A percentile compares a stretch with the other conserved stretches of the same genome.
Evolutionary conservation across 2,329 filamentous ascomycete genomes (phyloP).

Genomic region (Alternaria sp.): DNA sequence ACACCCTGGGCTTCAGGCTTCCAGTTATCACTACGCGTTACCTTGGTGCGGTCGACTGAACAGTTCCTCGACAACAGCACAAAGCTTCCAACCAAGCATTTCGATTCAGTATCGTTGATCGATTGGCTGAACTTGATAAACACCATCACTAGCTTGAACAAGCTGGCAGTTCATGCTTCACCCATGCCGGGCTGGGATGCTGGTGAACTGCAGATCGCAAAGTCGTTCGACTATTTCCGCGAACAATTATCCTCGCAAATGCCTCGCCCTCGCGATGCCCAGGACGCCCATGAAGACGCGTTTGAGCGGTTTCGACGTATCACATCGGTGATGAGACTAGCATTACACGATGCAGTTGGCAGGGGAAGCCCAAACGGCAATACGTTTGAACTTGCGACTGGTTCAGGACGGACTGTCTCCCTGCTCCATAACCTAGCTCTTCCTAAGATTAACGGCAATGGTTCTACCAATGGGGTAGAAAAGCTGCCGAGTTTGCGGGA

Average conservation of each 20-base stretch:
- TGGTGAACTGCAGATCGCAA: slow-evolving; percentile 41
- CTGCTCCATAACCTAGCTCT: slow-evolving; percentile 44
- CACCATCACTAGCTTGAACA: slow-evolving; percentile 41
- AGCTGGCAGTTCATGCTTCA: slow-evolving; percentile 39
- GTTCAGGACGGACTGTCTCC: slow-evolving; percentile 44
- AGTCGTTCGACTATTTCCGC: slow-evolving; percentile 45
- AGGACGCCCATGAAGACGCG: slow-evolving; percentile 37
- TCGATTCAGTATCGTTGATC: slow-evolving; percentile 40
- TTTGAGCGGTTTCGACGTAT: slow-evolving; percentile 48
- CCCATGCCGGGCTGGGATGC: slow-evolving; percentile 47
- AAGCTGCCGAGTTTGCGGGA: slow-evolving; percentile 41
- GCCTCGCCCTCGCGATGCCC: slow-evolving; percentile 36
- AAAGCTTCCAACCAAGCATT: slow-evolving; percentile 37
- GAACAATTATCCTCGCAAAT: slow-evolving; percentile 43
- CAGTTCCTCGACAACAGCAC: slow-evolving; percentile 45
- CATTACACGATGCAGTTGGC: slow-evolving; percentile 30
- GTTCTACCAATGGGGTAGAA: slow-evolving; percentile 33
- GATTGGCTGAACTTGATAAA: slow-evolving; percentile 46
- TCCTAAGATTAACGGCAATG: slow-evolving; percentile 36
- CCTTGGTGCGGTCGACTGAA: slow-evolving; percentile 42
- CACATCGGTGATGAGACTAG: slow-evolving; percentile 42
- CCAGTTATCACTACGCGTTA: slow-evolving; percentile 46
- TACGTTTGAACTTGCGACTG: slow-evolving; percentile 47
- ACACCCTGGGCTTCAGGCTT: slow-evolving; percentile 46
- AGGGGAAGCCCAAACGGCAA: slow-evolving; percentile 42